phyloP scores from a whole-genome alignment of 371 early-diverging fungal genomes.

The Conidiobolus incongruus region DNA sequence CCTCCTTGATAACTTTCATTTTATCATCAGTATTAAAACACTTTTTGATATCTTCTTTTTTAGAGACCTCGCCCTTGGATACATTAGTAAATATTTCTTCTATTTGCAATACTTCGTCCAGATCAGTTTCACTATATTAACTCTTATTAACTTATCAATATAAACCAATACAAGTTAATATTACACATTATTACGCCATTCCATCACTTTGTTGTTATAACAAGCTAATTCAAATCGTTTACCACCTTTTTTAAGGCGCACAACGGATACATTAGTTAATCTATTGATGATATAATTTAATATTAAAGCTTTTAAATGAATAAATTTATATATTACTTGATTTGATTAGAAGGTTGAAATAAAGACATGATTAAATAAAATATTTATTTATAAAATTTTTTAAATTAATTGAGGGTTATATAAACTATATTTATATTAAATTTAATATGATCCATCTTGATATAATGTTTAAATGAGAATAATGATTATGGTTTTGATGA shows the following conservation, averaged over 20 bases:
- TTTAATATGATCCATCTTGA: too few relatives aligned
- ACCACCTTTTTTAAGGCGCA: conserved; percentile 88
- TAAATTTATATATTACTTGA: conserved; percentile 1
- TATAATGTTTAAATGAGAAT: too few relatives aligned
- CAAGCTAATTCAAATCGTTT: conserved; percentile 95
- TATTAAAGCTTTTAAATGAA: not conserved
- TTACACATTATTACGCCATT: conserved; percentile 84
- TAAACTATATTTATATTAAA: too few relatives aligned
- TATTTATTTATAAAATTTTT: too few relatives aligned
- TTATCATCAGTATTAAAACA: conserved; percentile 73
- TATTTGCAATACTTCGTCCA: conserved; percentile 90
- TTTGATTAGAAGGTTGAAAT: conserved; percentile 6
- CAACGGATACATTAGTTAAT: conserved; percentile 87
- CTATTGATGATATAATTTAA: conserved; percentile 9
- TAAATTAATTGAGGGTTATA: too few relatives aligned
- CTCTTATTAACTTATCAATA: not conserved
- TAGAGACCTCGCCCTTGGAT: conserved; percentile 86
- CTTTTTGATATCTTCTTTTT: conserved; percentile 61
- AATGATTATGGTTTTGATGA: too few relatives aligned
- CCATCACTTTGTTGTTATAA: conserved; percentile 96
- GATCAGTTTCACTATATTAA: conserved; percentile 61
- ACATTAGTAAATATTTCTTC: conserved; percentile 84
- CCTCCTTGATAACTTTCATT: conserved; percentile 65
- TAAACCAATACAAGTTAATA: conserved; percentile 5
- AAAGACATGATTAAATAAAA: conserved; percentile 3